These are phyloP conservation scores for Fusarium newnesense DNA, from an alignment of 2,329 filamentous ascomycete species.

Conservation along the genomic window DNA sequence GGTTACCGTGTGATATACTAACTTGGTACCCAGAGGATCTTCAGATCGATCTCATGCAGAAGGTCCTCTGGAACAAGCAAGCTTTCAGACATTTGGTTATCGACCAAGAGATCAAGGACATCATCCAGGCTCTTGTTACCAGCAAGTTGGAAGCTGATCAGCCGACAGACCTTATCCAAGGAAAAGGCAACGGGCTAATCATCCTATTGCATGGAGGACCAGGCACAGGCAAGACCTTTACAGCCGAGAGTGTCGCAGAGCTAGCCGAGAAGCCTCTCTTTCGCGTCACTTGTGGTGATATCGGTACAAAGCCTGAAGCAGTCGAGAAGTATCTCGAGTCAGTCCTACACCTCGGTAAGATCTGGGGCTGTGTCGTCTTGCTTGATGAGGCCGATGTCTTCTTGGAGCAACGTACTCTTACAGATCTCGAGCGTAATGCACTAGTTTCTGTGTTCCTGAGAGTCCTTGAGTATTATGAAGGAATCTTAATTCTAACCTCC, in stretches of 20 bases:
- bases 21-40: background rate
- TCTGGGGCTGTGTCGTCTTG: constrained; percentile 33
- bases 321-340: constrained; percentile 38
- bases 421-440: constrained; percentile 42
- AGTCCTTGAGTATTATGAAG: constrained; percentile 49
- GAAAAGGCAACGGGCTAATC: constrained; percentile 47
- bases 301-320: constrained; percentile 18
- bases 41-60: constrained; percentile 4
- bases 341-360: constrained; percentile 29
- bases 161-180: constrained; percentile 46
- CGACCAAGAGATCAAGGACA: constrained; percentile 13
- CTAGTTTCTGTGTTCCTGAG: constrained; percentile 48
- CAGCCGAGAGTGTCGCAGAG: constrained; percentile 41
- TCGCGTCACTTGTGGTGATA: background rate
- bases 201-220: constrained; percentile 48
- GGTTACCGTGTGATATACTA: background rate
- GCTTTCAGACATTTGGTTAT: constrained; percentile 23
- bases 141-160: background rate
- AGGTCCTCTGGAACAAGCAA: constrained; percentile 25
- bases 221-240: constrained; percentile 49
- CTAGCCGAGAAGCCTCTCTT: constrained; percentile 33
- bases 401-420: constrained; percentile 36
- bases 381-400: constrained; percentile 47
- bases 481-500: constrained; percentile 51
- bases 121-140: constrained; percentile 11